A percentile compares a stretch with the other conserved stretches of the same genome.
These are phyloP conservation scores for Yamagishiella unicocca DNA, from an alignment of 139 green algal species.

Conservation along the genomic window DNA sequence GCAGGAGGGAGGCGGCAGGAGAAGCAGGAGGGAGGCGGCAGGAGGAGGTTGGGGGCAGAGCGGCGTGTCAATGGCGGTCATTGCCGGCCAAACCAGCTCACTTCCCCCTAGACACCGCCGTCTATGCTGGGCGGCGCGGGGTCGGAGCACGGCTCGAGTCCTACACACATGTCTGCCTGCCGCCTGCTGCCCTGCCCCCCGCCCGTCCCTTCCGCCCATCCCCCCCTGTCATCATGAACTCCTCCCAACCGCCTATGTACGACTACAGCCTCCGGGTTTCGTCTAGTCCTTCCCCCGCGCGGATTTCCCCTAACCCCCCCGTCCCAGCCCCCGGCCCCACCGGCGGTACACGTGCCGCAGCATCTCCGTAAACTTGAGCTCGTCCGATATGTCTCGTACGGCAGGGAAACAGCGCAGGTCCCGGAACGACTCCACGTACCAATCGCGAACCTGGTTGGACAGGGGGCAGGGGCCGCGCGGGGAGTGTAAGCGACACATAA, in stretches of 20 bases:
- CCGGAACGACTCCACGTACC: slow-evolving; percentile 98
- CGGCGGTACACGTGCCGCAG: slow-evolving; percentile 84
- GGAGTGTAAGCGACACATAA: background rate
- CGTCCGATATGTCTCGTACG: slow-evolving; percentile 79
- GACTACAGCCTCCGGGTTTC: background rate
- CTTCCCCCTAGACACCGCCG: too few relatives aligned
- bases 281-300: background rate
- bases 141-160: too few relatives aligned
- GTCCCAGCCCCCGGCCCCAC: background rate
- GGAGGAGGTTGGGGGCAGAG: background rate
- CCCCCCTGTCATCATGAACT: background rate
- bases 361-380: slow-evolving; percentile 93
- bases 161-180: too few relatives aligned
- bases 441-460: slow-evolving; percentile 97
- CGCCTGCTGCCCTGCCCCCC: background rate
- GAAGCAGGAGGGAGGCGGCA: background rate
- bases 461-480: background rate
- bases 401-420: slow-evolving; percentile 88
- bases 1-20: background rate
- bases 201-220: background rate
- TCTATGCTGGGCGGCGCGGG: too few relatives aligned
- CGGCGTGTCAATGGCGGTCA: too few relatives aligned
- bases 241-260: background rate
- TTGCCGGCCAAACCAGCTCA: too few relatives aligned
- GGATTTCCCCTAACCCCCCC: background rate